These are phyloP conservation scores for Moricandia arvensis DNA, from an alignment of 345 rosid species.

Conservation along the genomic window DNA sequence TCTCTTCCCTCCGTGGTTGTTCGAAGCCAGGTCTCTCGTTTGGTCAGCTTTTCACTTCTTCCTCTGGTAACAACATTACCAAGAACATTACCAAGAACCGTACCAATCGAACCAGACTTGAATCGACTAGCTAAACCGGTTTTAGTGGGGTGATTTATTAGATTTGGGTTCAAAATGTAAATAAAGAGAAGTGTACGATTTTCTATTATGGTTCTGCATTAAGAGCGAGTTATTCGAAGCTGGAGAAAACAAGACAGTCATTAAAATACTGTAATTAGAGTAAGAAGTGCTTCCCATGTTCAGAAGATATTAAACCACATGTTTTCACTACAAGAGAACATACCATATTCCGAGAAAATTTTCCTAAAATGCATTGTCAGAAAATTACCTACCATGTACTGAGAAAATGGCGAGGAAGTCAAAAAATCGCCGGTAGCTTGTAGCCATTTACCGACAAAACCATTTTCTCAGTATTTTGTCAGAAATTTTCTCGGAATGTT, in stretches of 20 bases:
- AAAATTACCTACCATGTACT: too few species aligned
- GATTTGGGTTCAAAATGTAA: conserved; percentile 25
- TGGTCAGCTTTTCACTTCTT: conserved; percentile 51
- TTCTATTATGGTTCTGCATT: neutral
- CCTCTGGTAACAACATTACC: conserved; percentile 29
- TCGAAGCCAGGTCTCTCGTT: conserved; percentile 55
- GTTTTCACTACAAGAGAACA: too few species aligned
- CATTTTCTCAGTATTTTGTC: too few species aligned
- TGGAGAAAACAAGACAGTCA: conserved; percentile 14
- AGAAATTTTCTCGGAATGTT: too few species aligned
- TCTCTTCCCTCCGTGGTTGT: conserved; percentile 57
- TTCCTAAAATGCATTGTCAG: too few species aligned
- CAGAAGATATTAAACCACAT: conserved; percentile 30
- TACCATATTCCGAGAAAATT: too few species aligned
- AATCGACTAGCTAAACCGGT: too few species aligned
- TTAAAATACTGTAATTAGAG: conserved; percentile 28
- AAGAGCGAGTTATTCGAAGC: conserved; percentile 26
- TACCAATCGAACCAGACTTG: conserved; percentile 39
- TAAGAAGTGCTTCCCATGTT: conserved; percentile 38
- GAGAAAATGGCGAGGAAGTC: too few species aligned
- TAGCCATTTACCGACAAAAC: too few species aligned
- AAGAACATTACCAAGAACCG: conserved; percentile 37
- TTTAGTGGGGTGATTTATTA: too few species aligned
- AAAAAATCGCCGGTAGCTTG: too few species aligned
- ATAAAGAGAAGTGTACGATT: too few species aligned